phyloP scores from a whole-genome alignment of 2,329 filamentous ascomycete genomes.

The Cercospora citrullina region DNA sequence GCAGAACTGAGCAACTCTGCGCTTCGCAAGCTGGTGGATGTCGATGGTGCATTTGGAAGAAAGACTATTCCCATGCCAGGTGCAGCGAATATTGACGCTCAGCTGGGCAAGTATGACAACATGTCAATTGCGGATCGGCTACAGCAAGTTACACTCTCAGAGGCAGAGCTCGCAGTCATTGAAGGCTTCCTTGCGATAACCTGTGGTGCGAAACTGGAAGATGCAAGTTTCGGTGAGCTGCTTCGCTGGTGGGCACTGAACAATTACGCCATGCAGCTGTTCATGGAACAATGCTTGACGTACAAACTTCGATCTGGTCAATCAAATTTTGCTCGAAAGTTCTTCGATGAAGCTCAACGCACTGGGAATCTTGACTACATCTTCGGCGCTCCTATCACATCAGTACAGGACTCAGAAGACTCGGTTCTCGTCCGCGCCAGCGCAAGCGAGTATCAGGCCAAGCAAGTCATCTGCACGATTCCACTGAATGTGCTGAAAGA shows the following conservation, averaged over 20 bases:
- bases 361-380: not conserved
- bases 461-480: not conserved
- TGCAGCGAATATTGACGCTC: not conserved
- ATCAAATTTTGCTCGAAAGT: not conserved
- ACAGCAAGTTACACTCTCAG: not conserved
- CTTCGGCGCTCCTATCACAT: not conserved
- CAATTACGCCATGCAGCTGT: not conserved
- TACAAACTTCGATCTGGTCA: not conserved
- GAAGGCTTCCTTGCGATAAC: not conserved
- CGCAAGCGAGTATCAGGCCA: not conserved
- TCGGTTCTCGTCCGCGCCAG: not conserved
- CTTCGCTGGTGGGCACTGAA: not conserved
- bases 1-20: not conserved
- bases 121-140: not conserved
- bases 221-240: not conserved
- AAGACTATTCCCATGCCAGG: not conserved
- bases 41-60: not conserved
- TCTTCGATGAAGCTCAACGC: not conserved
- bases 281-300: not conserved
- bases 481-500: not conserved
- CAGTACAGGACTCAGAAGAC: not conserved
- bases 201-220: not conserved
- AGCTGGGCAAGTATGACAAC: not conserved
- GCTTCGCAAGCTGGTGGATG: not conserved
- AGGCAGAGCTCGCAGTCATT: not conserved